Evolutionary conservation across 257 asterid genomes (phyloP), one percentile per base, ranked within the genome.

Genomic region (Voacanga thouarsii): DNA sequence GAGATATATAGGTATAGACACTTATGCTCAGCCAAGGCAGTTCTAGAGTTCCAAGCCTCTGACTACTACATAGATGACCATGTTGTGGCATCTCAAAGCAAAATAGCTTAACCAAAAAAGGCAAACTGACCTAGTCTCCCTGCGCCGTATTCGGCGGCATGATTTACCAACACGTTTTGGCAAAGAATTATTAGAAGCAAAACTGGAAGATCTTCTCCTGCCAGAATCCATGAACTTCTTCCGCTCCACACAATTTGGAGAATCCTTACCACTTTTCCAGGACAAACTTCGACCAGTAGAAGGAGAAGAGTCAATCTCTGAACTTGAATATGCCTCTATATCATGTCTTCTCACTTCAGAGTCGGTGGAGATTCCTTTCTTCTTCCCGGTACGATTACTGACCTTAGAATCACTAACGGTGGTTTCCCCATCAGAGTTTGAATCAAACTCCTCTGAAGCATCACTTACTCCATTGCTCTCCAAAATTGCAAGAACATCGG

Each of bases 271-370:
- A 80, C 95, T 89, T 89, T 83, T 90, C 98, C 98, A 96, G 73
- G 98, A 91, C 89, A 96, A 87, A 84, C 91, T 89, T 84, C 95
- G 77, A 77, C 90, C 94, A 75, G 88, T 87, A 59, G 94, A 90
- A 65, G 89, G 88, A 82, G 92, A 90, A 76, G 90, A 93, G 43
- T 89, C 96, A 45, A 88, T 69, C 85, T 90, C 99, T 49, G 93
- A 93, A 86, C 97, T 83, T 74, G 97, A 89, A 83, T 80, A 83
- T 28, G 87, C 83, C 70, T 91, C 97, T 57, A 47, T 75, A 44
- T 83, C 92, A 73, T 80, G 87, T 80, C 80, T 88, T 87, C 86
- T 80, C 61, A 63, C 78, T 71, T 86, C 80, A 47, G 43, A 55
- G 68, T 85, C 85, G 51, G 85, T 72, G 6, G 87, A 88, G 77